Base-by-base conservation (phyloP, 2,329 filamentous ascomycete genomes). In the Teratosphaeriaceae sp. region DNA sequence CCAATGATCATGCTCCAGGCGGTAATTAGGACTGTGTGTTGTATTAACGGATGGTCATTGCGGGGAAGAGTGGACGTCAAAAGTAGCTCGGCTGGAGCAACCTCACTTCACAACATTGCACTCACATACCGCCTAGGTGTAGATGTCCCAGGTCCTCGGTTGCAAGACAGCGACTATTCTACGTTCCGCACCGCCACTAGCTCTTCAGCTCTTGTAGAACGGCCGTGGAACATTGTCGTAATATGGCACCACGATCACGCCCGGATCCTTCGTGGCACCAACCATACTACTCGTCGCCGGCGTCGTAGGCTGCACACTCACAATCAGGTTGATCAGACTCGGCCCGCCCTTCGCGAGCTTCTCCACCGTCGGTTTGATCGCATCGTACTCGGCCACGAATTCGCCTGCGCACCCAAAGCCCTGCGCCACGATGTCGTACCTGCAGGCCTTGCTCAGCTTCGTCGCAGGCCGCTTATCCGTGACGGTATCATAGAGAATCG, bases 161-260 rank as follows among this genome's bases (percentile, higher is more conserved):
- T n/a, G n/a, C n/a, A n/a, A n/a, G n/a, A n/a, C n/a, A n/a, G n/a
- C n/a, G n/a, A n/a, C n/a, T n/a, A n/a, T n/a, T n/a, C n/a, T n/a
- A n/a, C n/a, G n/a, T n/a, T n/a, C n/a, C n/a, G n/a, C n/a, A n/a
- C n/a, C n/a, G n/a, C n/a, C n/a, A n/a, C n/a, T 27, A 27, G 8
- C 8, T 27, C 13, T 13, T 18, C 15, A 34, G 15, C 15, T n/a
- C 42, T 49, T 50, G 29, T 50, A 53, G 33, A 37, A 55, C 6
- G 61, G 57, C 38, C 65, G 52, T 0, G 67, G 68, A 19, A 72
- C 54, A 49, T 72, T 72, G 42, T 72, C 68, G 51, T 72, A 71
- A 48, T 72, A 72, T 2, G 69, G 69, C 41, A 73, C 68, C 20
- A 72, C 68, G 45, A 72, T 68, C 24, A 65, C 61, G 48, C 69